phyloP scores from a whole-genome alignment of 2,329 filamentous ascomycete species.

The Lecanicillium sp. region DNA sequence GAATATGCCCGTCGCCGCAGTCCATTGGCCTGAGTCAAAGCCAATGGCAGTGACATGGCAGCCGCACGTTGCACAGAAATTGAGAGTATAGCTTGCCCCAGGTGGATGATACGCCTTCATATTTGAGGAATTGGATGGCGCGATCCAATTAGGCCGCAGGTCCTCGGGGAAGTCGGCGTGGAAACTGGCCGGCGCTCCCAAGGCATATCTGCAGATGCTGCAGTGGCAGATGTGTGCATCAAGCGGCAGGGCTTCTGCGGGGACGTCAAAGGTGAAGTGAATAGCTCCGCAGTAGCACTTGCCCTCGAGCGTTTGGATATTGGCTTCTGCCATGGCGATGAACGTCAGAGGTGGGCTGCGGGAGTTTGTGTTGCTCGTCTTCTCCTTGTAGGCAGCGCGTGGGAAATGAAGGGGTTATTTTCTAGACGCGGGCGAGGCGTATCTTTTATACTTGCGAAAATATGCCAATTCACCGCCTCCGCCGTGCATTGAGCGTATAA shows the following conservation, averaged over 20 bases:
- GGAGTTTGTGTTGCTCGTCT: too few relatives aligned
- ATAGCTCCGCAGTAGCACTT: constrained; percentile 37
- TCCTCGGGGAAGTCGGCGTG: constrained; percentile 28
- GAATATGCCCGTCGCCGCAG: constrained; percentile 32
- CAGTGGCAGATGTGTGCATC: constrained; percentile 37
- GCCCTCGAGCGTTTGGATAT: constrained; percentile 30
- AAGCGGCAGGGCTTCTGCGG: constrained; percentile 29
- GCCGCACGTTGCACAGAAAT: constrained; percentile 39
- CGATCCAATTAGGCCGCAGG: constrained; percentile 28
- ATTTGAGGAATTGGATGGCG: constrained; percentile 28
- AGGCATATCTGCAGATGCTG: constrained; percentile 33
- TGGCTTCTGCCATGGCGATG: neutral
- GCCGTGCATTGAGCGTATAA: too few relatives aligned
- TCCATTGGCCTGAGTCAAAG: constrained; percentile 26
- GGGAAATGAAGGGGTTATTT: too few relatives aligned
- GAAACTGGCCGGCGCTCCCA: constrained; percentile 34
- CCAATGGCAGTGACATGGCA: constrained; percentile 33
- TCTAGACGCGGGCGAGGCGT: too few relatives aligned
- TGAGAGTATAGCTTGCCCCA: constrained; percentile 21
- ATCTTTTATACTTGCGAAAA: too few relatives aligned
- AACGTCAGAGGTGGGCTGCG: too few relatives aligned
- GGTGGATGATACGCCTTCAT: constrained; percentile 28
- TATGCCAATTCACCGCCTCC: too few relatives aligned
- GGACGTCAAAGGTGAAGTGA: constrained; percentile 33
- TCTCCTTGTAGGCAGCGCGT: too few relatives aligned